phyloP scores from a whole-genome alignment of 371 early-diverging fungal genomes.

The Mortierella sp. region DNA sequence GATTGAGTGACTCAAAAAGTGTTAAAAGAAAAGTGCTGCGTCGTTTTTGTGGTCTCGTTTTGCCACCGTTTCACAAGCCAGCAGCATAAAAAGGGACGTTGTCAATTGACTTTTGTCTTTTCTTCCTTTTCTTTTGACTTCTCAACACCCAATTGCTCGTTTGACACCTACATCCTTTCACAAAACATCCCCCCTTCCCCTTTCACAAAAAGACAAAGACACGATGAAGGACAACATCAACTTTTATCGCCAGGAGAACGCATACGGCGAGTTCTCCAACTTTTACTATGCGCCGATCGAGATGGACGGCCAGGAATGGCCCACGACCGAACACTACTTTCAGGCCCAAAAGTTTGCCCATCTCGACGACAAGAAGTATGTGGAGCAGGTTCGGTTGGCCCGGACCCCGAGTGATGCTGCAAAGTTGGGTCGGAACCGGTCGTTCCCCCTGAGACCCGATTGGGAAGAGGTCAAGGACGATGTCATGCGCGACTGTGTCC shows the following conservation, averaged over 20 bases:
- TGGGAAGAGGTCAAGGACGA: constrained; percentile 65
- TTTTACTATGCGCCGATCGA: constrained; percentile 59
- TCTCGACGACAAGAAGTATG: constrained; percentile 29
- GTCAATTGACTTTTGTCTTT: neutral
- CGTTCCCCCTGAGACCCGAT: constrained; percentile 58
- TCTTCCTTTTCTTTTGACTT: neutral
- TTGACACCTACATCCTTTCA: neutral
- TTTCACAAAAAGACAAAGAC: neutral
- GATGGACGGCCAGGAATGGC: constrained; percentile 56
- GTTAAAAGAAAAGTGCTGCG: neutral
- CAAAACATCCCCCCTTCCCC: neutral
- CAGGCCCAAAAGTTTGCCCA: constrained; percentile 64
- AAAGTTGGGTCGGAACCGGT: constrained; percentile 51
- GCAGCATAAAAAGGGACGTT: neutral
- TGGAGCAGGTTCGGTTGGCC: constrained; percentile 47
- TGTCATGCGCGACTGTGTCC: constrained; percentile 60
- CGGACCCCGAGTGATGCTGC: constrained; percentile 58
- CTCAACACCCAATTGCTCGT: too few relatives aligned
- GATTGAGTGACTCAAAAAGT: neutral
- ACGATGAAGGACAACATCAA: constrained; percentile 52
- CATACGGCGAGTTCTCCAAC: constrained; percentile 64
- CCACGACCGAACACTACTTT: constrained; percentile 67
- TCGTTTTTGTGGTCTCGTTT: neutral
- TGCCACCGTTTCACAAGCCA: neutral
- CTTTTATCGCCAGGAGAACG: constrained; percentile 54